phyloP scores from a whole-genome alignment of 768 basidiomycete genomes.

The Boletus sp. region DNA sequence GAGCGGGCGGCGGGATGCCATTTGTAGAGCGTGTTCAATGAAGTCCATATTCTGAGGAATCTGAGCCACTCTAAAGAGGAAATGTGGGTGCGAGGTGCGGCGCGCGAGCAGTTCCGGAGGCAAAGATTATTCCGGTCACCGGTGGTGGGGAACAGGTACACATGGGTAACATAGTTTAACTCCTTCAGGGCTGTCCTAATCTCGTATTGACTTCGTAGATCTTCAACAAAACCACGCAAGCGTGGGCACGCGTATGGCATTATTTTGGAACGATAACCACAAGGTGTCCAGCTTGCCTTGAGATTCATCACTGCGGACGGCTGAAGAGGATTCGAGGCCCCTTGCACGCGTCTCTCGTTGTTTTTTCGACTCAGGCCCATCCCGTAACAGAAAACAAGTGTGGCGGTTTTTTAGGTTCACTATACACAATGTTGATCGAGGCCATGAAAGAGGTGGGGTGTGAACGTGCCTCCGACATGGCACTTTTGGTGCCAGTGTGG shows the following conservation, averaged over 20 bases:
- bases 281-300: background rate
- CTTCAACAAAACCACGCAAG: constrained; percentile 1
- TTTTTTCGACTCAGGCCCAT: background rate
- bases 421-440: constrained; percentile 22
- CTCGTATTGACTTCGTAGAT: constrained; percentile 22
- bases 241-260: constrained; percentile 3
- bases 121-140: background rate
- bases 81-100: background rate
- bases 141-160: constrained; percentile 12
- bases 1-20: background rate
- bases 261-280: constrained; percentile 11
- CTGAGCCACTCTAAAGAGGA: constrained; percentile 1
- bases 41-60: background rate
- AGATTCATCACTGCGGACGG: background rate
- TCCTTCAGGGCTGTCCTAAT: constrained; percentile 34
- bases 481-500: constrained; percentile 26
- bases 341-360: background rate
- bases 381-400: constrained; percentile 1
- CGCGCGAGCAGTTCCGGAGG: background rate
- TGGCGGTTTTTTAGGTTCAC: constrained; percentile 25
- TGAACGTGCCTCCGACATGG: constrained; percentile 29
- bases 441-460: constrained; percentile 28
- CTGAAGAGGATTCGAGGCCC: constrained; percentile 4
- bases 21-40: background rate
- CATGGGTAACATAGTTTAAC: constrained; percentile 26